Evolutionary conservation across 441 rosid species (phyloP).

Genomic region (Pelargonium australe): DNA sequence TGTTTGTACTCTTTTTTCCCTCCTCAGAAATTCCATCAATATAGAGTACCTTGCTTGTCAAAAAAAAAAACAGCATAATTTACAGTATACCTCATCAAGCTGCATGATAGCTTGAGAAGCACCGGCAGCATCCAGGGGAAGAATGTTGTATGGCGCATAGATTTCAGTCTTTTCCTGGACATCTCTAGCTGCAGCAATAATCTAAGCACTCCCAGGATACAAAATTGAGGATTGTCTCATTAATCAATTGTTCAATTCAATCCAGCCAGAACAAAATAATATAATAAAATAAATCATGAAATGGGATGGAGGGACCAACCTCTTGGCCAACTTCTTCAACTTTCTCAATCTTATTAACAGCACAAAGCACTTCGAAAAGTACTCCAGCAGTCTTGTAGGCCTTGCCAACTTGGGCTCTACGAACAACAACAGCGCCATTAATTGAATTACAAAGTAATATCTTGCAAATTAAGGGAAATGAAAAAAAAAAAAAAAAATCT

Average conservation of each 20-base stretch:
- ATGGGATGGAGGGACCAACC: slow-evolving; percentile 38
- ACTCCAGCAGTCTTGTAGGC: slow-evolving; percentile 98
- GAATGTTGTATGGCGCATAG: slow-evolving; percentile 92
- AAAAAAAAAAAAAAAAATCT: not conserved
- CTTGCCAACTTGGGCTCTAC: slow-evolving; percentile 94
- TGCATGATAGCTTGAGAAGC: slow-evolving; percentile 89
- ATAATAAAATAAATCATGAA: not conserved
- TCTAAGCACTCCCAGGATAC: slow-evolving; percentile 39
- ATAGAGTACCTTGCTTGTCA: not conserved
- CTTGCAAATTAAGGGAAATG: not conserved
- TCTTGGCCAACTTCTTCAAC: slow-evolving; percentile 99
- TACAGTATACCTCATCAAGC: slow-evolving; percentile 72
- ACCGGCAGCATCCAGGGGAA: slow-evolving; percentile 92
- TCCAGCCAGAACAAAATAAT: slow-evolving; percentile 12
- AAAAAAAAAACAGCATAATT: not conserved
- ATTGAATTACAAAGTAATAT: slow-evolving; percentile 12
- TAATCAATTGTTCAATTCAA: slow-evolving; percentile 12
- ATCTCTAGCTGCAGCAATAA: slow-evolving; percentile 94
- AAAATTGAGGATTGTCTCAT: not conserved
- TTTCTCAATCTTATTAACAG: slow-evolving; percentile 91
- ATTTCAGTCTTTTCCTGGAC: slow-evolving; percentile 95
- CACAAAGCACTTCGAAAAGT: slow-evolving; percentile 95
- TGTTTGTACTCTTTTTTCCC: no score
- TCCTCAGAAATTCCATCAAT: no score
- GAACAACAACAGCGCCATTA: slow-evolving; percentile 13